A percentile compares a stretch with the other conserved stretches of the same genome.
Evolutionary conservation across 768 basidiomycete genomes (phyloP).

Genomic region (Serpula lacrymans): DNA sequence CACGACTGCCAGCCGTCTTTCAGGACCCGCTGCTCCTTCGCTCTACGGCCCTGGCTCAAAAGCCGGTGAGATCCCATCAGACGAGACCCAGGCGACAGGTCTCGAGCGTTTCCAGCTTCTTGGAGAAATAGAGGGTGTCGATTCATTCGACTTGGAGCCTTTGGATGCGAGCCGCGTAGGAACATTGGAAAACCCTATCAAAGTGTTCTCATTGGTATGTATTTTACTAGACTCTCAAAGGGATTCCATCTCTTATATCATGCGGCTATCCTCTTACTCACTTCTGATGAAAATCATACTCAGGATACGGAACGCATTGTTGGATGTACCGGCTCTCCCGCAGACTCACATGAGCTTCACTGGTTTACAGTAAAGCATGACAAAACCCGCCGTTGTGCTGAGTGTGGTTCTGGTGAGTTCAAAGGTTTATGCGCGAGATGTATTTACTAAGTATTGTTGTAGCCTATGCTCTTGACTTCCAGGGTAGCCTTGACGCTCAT

Average conservation of each 20-base stretch:
- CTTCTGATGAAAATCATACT: slow-evolving; percentile 2
- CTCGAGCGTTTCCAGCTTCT: slow-evolving; percentile 93
- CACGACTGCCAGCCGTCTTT: slow-evolving; percentile 49
- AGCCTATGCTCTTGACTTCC: slow-evolving; percentile 78
- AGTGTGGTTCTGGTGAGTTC: slow-evolving; percentile 85
- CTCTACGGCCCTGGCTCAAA: slow-evolving; percentile 73
- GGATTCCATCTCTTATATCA: slow-evolving; percentile 2
- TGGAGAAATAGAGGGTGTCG: slow-evolving; percentile 82
- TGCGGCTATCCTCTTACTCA: neutral
- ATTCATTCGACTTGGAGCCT: slow-evolving; percentile 86
- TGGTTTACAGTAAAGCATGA: slow-evolving; percentile 75
- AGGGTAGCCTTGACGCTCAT: slow-evolving; percentile 53
- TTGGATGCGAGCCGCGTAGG: slow-evolving; percentile 84
- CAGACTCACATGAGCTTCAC: slow-evolving; percentile 90
- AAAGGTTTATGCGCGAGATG: neutral
- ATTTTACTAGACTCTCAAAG: slow-evolving; percentile 3
- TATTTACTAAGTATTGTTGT: slow-evolving; percentile 10
- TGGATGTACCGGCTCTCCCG: slow-evolving; percentile 93
- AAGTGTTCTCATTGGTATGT: slow-evolving; percentile 84
- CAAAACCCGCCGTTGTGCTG: slow-evolving; percentile 77
- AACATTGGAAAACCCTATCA: slow-evolving; percentile 82
- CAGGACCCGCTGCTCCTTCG: slow-evolving; percentile 59
- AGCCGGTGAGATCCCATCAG: slow-evolving; percentile 73
- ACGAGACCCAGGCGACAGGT: slow-evolving; percentile 91
- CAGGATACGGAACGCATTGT: slow-evolving; percentile 82